Percentiles rank a stretch among this genome's conserved stretches.
Evolutionary conservation across 345 rosid species (phyloP).

Genomic region (Salix exigua): DNA sequence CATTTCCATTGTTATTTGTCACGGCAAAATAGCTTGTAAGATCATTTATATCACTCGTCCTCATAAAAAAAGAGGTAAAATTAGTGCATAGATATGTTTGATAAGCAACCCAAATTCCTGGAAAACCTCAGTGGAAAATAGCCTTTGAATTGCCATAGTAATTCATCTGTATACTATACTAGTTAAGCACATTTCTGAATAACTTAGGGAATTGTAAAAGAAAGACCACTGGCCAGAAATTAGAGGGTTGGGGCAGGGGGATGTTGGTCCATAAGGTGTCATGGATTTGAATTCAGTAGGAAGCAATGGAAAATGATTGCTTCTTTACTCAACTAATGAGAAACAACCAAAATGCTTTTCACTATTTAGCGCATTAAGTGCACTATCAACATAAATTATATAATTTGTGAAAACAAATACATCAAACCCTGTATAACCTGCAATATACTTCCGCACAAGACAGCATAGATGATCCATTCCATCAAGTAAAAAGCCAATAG

Average conservation of each 20-base stretch:
- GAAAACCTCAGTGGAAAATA: background rate
- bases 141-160: no score
- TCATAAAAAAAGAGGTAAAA: background rate
- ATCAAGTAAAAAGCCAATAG: conserved; percentile 89
- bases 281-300: background rate
- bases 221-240: background rate
- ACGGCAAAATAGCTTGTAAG: background rate
- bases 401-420: background rate
- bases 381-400: background rate
- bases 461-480: conserved; percentile 97
- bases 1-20: background rate
- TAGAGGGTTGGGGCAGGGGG: background rate
- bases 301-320: background rate
- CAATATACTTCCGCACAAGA: conserved; percentile 92
- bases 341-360: background rate
- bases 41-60: background rate
- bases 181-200: no score
- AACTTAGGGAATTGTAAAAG: no score
- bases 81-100: background rate
- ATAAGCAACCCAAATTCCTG: background rate
- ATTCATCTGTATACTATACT: no score
- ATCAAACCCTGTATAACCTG: conserved; percentile 49
- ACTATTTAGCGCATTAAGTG: background rate
- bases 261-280: background rate
- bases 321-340: background rate